Conservation (phyloP, 2,329 filamentous ascomycete genomes). For the Diaporthe citriasiana region DNA sequence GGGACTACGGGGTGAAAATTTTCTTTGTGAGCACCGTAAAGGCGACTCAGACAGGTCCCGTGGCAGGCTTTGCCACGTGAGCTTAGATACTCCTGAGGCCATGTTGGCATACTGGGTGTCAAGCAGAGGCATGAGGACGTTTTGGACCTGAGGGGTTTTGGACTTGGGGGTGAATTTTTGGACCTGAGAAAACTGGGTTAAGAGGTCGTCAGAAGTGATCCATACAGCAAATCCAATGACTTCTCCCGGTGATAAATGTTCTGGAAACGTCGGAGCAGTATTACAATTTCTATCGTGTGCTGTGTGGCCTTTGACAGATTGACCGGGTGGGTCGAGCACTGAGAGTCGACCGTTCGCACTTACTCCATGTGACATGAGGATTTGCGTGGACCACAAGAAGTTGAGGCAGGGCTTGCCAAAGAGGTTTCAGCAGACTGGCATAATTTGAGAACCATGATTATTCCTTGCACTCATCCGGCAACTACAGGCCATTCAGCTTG, state of each 20-base stretch:
- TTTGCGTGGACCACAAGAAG: background rate
- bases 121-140: background rate
- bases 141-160: too few species aligned
- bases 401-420: too few species aligned
- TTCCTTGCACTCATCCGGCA: too few species aligned
- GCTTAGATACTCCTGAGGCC: background rate
- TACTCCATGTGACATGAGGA: background rate
- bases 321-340: background rate
- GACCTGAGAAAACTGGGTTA: too few species aligned
- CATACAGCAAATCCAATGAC: background rate
- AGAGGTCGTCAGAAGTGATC: too few species aligned
- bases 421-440: too few species aligned
- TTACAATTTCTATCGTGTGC: too few species aligned
- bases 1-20: too few species aligned
- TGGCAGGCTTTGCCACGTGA: background rate
- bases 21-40: too few species aligned
- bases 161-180: too few species aligned
- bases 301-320: background rate
- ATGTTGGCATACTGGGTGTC: background rate
- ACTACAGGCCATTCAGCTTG: too few species aligned
- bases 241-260: background rate
- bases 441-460: too few species aligned
- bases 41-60: background rate
- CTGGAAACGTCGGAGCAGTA: background rate
- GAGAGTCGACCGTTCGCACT: background rate